Base-by-base conservation (phyloP, 1,139 yeast species). In the Tardiomyces blankii region DNA sequence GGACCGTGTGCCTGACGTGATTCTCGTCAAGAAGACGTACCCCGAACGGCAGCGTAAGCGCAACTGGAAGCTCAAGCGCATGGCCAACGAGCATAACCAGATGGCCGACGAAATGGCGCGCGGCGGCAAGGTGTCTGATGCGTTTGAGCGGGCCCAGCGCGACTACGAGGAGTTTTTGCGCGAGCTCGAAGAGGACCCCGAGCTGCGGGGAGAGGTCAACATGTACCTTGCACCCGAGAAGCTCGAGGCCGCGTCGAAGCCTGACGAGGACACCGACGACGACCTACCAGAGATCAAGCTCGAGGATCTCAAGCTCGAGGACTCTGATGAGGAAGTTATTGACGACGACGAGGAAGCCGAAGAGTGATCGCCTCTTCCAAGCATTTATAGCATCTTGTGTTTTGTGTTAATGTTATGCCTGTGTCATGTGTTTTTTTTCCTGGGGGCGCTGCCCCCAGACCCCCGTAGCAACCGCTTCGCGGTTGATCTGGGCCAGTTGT, bases 181-280 rank as follows among this genome's bases (percentile, higher is more conserved):
- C 70, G 96, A 91, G 65, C 79, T 93, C 65, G 98, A 91, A 72
- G 97, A 91, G 68, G 99, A 91, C 67, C 80, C 82, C 48, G 99
- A 91, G 64, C 76, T 93, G 65, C 85, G 98, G 72, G 89, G 83
- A 56, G 80, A 88, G 43, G 79, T 91, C 65, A 89, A 91, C 63
- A 64, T 91, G 59, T 91, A 91, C 71, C 91, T 87, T 71, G 78
- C 80, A n/a, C 43, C 54, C 28, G 57, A 58, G 38, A 49, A 56
- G 18, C 55, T 52, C 23, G 16, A 13, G 16, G 9, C n/a, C 11
- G 35, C n/a, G 16, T 5, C 35, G 9, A 40, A 43, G 32, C 46
- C 41, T 46, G 65, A 66, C n/a, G 61, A 60, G 21, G 57, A 60
- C 18, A 59, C 63, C 41, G 62, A 59, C 18, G 68, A 61, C 38